These are phyloP conservation scores for Bacidia rubella DNA, from an alignment of 495 filamentous ascomycete genomes.

Conservation along the genomic window DNA sequence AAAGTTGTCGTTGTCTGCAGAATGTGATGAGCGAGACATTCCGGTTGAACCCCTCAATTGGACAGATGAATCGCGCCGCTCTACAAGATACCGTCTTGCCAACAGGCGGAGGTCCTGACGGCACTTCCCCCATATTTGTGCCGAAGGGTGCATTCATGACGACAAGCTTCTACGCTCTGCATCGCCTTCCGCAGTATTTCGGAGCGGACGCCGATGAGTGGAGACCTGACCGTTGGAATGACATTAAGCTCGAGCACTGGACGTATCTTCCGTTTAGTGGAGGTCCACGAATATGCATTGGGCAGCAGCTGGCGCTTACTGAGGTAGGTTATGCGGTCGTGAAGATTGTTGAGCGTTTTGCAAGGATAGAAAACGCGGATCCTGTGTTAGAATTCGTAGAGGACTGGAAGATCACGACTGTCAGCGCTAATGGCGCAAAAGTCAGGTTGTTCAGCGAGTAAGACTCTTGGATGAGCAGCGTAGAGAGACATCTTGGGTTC, in stretches of 20 bases:
- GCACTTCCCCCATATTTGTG: slow-evolving; percentile 28
- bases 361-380: background rate
- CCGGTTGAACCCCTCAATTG: slow-evolving; percentile 2
- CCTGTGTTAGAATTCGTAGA: slow-evolving; percentile 9
- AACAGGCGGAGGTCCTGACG: slow-evolving; percentile 33
- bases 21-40: slow-evolving; percentile 28
- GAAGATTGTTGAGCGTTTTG: slow-evolving; percentile 24
- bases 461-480: too few species aligned
- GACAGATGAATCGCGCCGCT: slow-evolving; percentile 26
- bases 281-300: slow-evolving; percentile 29
- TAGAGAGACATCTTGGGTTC: too few species aligned
- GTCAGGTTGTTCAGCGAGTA: too few species aligned
- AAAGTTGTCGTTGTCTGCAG: slow-evolving; percentile 35
- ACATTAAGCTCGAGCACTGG: slow-evolving; percentile 29
- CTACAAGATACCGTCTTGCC: slow-evolving; percentile 32
- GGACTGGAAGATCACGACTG: slow-evolving; percentile 2
- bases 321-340: slow-evolving; percentile 28
- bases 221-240: slow-evolving; percentile 4
- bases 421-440: slow-evolving; percentile 21
- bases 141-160: slow-evolving; percentile 24
- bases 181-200: slow-evolving; percentile 19
- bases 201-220: background rate
- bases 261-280: slow-evolving; percentile 56
- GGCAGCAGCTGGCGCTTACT: slow-evolving; percentile 33
- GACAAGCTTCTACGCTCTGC: slow-evolving; percentile 31